Base-by-base conservation (phyloP, 257 asterid species). In the Nicotiana tabacum region DNA sequence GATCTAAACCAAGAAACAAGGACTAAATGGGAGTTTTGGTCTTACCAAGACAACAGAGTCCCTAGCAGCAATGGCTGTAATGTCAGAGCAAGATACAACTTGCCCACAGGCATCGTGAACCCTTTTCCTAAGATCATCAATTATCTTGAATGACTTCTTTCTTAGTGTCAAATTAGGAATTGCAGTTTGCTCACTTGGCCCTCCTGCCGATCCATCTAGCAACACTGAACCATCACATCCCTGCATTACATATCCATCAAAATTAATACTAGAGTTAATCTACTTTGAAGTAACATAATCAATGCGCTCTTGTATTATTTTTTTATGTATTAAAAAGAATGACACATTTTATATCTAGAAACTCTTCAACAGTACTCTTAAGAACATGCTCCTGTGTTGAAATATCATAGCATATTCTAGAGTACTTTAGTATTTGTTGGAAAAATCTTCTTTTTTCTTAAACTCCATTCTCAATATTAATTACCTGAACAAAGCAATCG, bases 401-500 rank as follows among this genome's bases (percentile, higher is more conserved):
- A 32, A 32, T 32, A 32, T 32, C 3, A 32, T 32, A 32, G 32
- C 33, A 32, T 32, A 32, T 32, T 37, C 43, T 33, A 37, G 43
- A 37, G 43, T 37, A 37, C 7, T 37, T 37, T 37, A 37, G 43
- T 37, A 37, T 37, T 1, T 37, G 43, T 1, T 1, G 0, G 7
- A 37, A 37, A 6, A 37, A 5, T 37, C 43, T 37, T 37, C 43
- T 5, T 37, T 39, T 39, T 43, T 43, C 48, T 8, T 43, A 7
- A 43, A 11, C 48, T 43, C 48, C 48, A 43, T 2, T 43, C 9
- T 0, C 48, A 43, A 43, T 43, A 24, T 27, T 21, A 13, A 2
- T 6, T 65, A 84, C 93, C 91, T 89, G 96, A 13, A 89, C 96
- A 58, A 90, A 91, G 91, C 96, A 93, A 77, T 93, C 96, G 10